phyloP scores from a whole-genome alignment of 345 rosid genomes.

The Dipteronia dyeriana region DNA sequence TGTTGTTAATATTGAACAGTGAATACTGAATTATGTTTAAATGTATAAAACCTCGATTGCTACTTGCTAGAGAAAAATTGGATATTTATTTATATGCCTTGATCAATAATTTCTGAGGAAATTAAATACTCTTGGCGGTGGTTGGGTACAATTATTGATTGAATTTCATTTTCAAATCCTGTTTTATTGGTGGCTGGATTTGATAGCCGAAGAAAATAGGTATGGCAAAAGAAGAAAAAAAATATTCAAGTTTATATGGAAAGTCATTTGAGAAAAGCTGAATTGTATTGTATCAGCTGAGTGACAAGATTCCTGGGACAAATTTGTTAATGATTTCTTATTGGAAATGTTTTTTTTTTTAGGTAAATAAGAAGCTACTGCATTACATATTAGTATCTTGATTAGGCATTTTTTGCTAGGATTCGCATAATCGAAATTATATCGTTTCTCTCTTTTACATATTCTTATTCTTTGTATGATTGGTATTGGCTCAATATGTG shows the following conservation, averaged over 20 bases:
- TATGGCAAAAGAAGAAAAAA: background rate
- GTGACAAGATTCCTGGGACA: background rate
- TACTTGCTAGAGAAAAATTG: background rate
- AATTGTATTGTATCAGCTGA: background rate
- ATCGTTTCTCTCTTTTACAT: background rate
- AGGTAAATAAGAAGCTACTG: no score
- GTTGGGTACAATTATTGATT: background rate
- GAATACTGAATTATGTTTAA: background rate
- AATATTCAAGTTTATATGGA: background rate
- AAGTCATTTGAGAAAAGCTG: background rate
- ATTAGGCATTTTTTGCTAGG: conserved; percentile 11
- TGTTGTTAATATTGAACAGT: background rate
- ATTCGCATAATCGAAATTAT: background rate
- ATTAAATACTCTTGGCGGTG: background rate
- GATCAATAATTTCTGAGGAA: conserved; percentile 4
- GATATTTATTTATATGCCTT: background rate
- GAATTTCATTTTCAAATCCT: conserved; percentile 1
- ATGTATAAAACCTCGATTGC: background rate
- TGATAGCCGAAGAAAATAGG: background rate
- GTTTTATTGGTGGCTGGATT: background rate
- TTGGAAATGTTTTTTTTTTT: no score
- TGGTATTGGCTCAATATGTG: background rate
- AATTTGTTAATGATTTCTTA: no score
- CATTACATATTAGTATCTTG: background rate
- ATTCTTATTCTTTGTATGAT: background rate